Evolutionary conservation across 768 basidiomycete species (phyloP).

Genomic region (Leccinellum luteum): DNA sequence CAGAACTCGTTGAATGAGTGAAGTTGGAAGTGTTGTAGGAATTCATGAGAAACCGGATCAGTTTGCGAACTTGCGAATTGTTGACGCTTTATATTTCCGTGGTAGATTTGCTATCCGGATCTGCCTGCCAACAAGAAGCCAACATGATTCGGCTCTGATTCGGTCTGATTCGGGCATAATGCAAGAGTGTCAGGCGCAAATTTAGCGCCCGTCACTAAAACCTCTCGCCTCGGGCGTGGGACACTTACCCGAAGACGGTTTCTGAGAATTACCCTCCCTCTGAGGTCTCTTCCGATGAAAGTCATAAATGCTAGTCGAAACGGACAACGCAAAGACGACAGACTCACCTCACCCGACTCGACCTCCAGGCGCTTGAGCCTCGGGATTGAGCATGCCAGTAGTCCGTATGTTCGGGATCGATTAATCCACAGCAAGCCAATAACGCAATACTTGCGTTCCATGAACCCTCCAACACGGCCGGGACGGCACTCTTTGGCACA

Average conservation of each 20-base stretch:
- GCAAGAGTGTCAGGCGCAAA: background rate
- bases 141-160: background rate
- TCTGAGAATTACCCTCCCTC: background rate
- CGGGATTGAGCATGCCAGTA: background rate
- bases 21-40: background rate
- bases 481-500: background rate
- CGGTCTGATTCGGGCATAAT: too few species aligned
- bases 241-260: background rate
- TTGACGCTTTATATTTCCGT: background rate
- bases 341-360: background rate
- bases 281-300: background rate
- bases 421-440: conserved; percentile 12
- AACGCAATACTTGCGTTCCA: background rate
- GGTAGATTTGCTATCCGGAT: too few species aligned
- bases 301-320: background rate
- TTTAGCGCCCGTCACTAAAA: background rate
- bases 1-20: background rate
- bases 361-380: background rate
- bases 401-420: background rate
- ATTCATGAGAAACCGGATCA: background rate
- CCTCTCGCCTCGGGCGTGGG: background rate
- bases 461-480: background rate
- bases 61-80: too few species aligned
- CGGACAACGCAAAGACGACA: background rate
- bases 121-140: too few species aligned